Evolutionary conservation across 805 yeast genomes (phyloP), one percentile per base, ranked within the genome.

Genomic region (Metschnikowia borealis): DNA sequence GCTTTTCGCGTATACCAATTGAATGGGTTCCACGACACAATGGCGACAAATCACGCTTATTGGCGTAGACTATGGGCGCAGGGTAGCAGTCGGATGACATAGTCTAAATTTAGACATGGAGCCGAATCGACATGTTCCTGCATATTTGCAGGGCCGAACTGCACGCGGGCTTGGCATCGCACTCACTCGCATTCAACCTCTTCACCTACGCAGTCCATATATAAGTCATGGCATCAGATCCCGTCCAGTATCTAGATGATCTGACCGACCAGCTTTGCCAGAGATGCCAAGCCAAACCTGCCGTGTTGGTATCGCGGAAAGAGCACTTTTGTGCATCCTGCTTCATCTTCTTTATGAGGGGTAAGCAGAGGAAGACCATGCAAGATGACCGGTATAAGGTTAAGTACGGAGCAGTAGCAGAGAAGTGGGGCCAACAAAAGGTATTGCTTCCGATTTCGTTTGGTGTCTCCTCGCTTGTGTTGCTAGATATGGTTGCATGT

Each of bases 321-420:
- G 92, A 87, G 60, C 62, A 69, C 15, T 85, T 85, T 51, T 87
- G 95, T 67, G 66, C 71, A 52, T 50, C 52, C 26, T 91, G 98
- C 65, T 92, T 89, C 58, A 62, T 78, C 18, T 76, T 83, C 52
- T 91, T 89, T 62, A 74, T 91, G 35, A 76, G 85, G 50, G 84
- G 88, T 21, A 91, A 91, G 64, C 90, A 88, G 66, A 75, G 96
- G 54, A 87, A 85, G 61, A 86, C 78, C 61, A 82, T 92, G 89
- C 74, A 71, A 63, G 80, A 77, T 55, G 90, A 87, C 13, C 80
- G 75, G 48, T 90, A 79, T 68, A 87, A 88, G 61, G 91, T 87
- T 20, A 79, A 83, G 59, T 89, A 71, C 58, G 81, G 80, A 13
- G 67, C 68, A 1, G 69, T 70, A 15, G 70, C 68, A 13, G 67